phyloP scores from a whole-genome alignment of 2,329 filamentous ascomycete genomes.

The Byssoonygena ceratinophila region DNA sequence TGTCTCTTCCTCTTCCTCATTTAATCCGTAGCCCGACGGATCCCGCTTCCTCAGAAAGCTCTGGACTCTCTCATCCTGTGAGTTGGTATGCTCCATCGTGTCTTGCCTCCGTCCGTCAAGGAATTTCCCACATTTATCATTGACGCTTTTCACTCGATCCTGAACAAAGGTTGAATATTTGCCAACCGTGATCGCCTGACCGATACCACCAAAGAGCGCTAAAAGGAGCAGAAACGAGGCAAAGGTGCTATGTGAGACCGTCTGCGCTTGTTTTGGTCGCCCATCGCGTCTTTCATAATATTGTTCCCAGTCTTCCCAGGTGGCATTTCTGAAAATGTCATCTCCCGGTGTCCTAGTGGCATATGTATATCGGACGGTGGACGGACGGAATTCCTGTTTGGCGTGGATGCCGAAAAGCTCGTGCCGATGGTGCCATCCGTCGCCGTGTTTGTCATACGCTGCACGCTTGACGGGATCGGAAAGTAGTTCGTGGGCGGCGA shows the following conservation, averaged over 20 bases:
- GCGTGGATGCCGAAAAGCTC: slow-evolving; percentile 18
- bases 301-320: slow-evolving; percentile 95
- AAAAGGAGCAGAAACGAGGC: slow-evolving; percentile 59
- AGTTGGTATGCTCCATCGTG: slow-evolving; percentile 40
- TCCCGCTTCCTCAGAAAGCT: slow-evolving; percentile 68
- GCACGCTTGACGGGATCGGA: slow-evolving; percentile 67
- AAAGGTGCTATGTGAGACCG: slow-evolving; percentile 69
- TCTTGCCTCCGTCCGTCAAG: slow-evolving; percentile 45
- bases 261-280: slow-evolving; percentile 11
- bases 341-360: slow-evolving; percentile 27
- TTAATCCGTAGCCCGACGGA: slow-evolving; percentile 39
- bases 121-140: slow-evolving; percentile 52
- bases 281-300: slow-evolving; percentile 52
- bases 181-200: slow-evolving; percentile 61
- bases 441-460: slow-evolving; percentile 70
- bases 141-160: slow-evolving; percentile 54
- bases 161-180: slow-evolving; percentile 52
- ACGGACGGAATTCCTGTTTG: not conserved
- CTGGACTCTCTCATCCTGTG: slow-evolving; percentile 56
- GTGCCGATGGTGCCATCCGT: slow-evolving; percentile 58
- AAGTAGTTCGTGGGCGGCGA: slow-evolving; percentile 79
- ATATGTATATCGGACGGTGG: slow-evolving; percentile 14
- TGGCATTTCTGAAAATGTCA: slow-evolving; percentile 61
- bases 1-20: slow-evolving; percentile 34
- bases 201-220: slow-evolving; percentile 57